Evolutionary conservation across 345 rosid genomes (phyloP).

Genomic region (Brassica juncea): DNA sequence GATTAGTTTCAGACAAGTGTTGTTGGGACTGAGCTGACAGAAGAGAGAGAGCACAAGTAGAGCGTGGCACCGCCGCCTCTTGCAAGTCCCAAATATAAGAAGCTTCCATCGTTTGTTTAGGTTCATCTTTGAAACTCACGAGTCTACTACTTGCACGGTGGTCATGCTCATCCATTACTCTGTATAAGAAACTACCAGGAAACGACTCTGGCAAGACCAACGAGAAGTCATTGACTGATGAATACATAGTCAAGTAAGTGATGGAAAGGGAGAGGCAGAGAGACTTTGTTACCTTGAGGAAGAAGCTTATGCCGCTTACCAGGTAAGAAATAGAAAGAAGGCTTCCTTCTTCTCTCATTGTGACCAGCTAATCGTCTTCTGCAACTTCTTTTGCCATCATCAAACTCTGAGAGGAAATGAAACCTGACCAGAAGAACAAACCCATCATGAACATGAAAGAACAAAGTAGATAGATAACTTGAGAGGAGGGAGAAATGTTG

Average conservation of each 20-base stretch:
- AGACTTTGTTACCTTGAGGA: conserved; percentile 49
- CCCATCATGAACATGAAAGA: background rate
- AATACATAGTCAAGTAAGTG: background rate
- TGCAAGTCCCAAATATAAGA: conserved; percentile 40
- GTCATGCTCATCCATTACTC: conserved; percentile 45
- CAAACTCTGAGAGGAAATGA: conserved; percentile 85
- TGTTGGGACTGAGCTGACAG: conserved; percentile 77
- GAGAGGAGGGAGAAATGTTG: background rate
- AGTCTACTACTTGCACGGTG: conserved; percentile 44
- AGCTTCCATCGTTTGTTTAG: conserved; percentile 30
- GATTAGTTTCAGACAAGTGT: conserved; percentile 42
- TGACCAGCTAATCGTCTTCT: conserved; percentile 87
- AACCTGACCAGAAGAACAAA: conserved; percentile 54
- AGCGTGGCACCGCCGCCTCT: conserved; percentile 32
- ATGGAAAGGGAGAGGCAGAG: background rate
- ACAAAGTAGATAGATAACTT: background rate
- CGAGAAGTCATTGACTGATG: conserved; percentile 43
- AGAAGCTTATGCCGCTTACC: conserved; percentile 51
- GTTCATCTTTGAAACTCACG: conserved; percentile 58
- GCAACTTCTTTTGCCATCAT: conserved; percentile 86
- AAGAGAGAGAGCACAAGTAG: conserved; percentile 95
- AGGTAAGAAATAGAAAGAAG: conserved; percentile 49
- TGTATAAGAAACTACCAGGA: conserved; percentile 42
- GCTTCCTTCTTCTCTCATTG: conserved; percentile 82
- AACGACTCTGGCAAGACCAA: conserved; percentile 59